A percentile compares a stretch with the other conserved stretches of the same genome.
Conservation (phyloP, 139 green algal genomes). For the Coccomyxa sp. region DNA sequence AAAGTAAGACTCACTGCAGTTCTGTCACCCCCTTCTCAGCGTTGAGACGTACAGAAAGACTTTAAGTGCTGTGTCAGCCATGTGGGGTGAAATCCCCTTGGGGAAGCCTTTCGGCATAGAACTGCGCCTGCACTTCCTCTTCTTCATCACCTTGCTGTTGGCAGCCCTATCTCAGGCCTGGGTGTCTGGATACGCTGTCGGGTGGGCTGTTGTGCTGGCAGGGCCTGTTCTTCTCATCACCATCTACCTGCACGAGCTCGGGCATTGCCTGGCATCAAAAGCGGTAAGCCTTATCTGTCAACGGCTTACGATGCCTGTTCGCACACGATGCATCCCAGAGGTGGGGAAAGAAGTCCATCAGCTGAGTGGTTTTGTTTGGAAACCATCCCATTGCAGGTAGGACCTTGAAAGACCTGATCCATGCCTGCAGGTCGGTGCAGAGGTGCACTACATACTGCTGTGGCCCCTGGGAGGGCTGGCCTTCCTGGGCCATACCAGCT, state of each 20-base stretch:
- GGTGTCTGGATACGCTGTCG: neutral
- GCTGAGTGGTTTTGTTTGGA: neutral
- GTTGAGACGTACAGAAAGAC: neutral
- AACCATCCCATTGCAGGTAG: neutral
- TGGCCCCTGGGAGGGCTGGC: slow-evolving; percentile 77
- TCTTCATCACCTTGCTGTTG: neutral
- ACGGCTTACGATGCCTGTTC: too few species aligned
- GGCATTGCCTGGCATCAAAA: slow-evolving; percentile 37
- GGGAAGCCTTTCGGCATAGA: too few species aligned
- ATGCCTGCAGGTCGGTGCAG: slow-evolving; percentile 27
- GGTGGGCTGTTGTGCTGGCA: neutral
- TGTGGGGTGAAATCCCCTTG: too few species aligned
- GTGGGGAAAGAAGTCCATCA: neutral
- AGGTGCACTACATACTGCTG: slow-evolving; percentile 56
- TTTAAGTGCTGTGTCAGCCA: neutral
- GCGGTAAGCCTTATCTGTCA: neutral
- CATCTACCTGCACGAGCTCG: slow-evolving; percentile 63
- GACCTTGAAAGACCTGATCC: neutral
- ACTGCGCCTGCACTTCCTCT: neutral
- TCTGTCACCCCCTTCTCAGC: neutral
- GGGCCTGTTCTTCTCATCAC: slow-evolving; percentile 60
- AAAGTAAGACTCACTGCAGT: neutral
- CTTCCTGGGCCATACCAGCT: slow-evolving; percentile 52
- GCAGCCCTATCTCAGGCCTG: neutral
- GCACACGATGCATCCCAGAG: too few species aligned